Evolutionary conservation across 495 filamentous ascomycete species (phyloP).

Genomic region (Lentithecium fluviatile): DNA sequence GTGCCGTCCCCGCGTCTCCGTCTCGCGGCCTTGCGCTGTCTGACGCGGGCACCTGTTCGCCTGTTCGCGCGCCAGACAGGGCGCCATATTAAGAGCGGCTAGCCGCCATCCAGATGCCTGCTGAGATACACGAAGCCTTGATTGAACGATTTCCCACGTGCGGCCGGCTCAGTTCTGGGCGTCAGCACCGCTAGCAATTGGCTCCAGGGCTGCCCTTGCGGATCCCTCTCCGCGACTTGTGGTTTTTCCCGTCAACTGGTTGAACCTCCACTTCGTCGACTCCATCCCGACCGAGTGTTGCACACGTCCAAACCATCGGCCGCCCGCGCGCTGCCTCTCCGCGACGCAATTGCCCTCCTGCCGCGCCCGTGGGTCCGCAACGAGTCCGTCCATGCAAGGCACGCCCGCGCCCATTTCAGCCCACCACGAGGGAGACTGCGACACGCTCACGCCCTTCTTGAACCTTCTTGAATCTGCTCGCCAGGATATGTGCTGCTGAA

Average conservation of each 20-base stretch:
- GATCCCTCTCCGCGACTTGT: constrained; percentile 21
- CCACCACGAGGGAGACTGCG: constrained; percentile 22
- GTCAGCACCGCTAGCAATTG: constrained; percentile 17
- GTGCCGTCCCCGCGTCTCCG: neutral
- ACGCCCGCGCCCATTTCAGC: constrained; percentile 32
- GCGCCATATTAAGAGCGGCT: constrained; percentile 28
- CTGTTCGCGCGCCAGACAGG: constrained; percentile 17
- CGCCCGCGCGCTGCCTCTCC: constrained; percentile 9
- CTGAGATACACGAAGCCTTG: constrained; percentile 35
- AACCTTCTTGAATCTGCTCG: neutral
- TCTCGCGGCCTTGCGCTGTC: constrained; percentile 5
- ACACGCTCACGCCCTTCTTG: constrained; percentile 14
- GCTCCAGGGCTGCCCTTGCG: constrained; percentile 23
- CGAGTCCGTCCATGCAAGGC: constrained; percentile 36
- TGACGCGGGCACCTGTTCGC: neutral
- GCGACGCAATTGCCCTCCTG: constrained; percentile 20
- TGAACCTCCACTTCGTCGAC: constrained; percentile 21
- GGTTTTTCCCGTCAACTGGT: neutral
- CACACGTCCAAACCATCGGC: constrained; percentile 21
- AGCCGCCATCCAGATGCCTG: constrained; percentile 27
- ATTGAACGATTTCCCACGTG: constrained; percentile 38
- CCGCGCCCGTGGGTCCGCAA: constrained; percentile 23
- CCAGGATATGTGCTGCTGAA: constrained; percentile 22
- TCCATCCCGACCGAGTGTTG: constrained; percentile 18
- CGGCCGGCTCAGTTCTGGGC: constrained; percentile 19